Conservation (phyloP, 73 alveolate species). For the Diophrys sp. region DNA sequence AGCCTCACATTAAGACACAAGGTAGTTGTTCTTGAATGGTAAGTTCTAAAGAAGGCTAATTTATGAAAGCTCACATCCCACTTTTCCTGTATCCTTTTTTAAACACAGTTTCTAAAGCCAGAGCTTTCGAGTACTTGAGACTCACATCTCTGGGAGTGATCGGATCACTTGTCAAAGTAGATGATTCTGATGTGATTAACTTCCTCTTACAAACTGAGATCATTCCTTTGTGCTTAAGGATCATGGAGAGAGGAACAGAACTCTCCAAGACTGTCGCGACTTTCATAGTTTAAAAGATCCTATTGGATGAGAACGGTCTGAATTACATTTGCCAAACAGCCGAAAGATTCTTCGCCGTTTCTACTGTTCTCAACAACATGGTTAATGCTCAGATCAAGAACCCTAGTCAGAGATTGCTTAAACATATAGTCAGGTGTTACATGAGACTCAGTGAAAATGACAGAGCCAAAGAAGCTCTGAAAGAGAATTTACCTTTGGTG, state of each 20-base stretch:
- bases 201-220: slow-evolving; percentile 97
- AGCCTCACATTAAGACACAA: slow-evolving; percentile 92
- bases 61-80: slow-evolving; percentile 95
- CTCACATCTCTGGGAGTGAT: slow-evolving; percentile 98
- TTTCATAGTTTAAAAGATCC: slow-evolving; percentile 94
- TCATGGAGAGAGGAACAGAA: slow-evolving; percentile 99
- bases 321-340: slow-evolving; percentile 93
- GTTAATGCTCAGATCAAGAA: slow-evolving; percentile 69
- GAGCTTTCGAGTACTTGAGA: slow-evolving; percentile 97
- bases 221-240: slow-evolving; percentile 97
- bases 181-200: slow-evolving; percentile 95
- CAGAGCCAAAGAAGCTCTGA: slow-evolving; percentile 79
- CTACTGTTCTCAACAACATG: slow-evolving; percentile 91
- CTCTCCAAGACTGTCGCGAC: slow-evolving; percentile 98
- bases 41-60: slow-evolving; percentile 2
- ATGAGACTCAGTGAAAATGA: slow-evolving; percentile 86
- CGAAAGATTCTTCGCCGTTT: slow-evolving; percentile 95
- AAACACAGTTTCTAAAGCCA: slow-evolving; percentile 90
- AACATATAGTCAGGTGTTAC: slow-evolving; percentile 95
- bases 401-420: slow-evolving; percentile 90
- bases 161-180: slow-evolving; percentile 98
- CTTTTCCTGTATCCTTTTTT: slow-evolving; percentile 97
- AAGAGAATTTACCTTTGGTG: slow-evolving; percentile 61
- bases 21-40: slow-evolving; percentile 80
- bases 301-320: slow-evolving; percentile 95